These are phyloP conservation scores for Colletotrichum nymphaeae DNA, from an alignment of 2,329 filamentous ascomycete genomes.

Conservation along the genomic window DNA sequence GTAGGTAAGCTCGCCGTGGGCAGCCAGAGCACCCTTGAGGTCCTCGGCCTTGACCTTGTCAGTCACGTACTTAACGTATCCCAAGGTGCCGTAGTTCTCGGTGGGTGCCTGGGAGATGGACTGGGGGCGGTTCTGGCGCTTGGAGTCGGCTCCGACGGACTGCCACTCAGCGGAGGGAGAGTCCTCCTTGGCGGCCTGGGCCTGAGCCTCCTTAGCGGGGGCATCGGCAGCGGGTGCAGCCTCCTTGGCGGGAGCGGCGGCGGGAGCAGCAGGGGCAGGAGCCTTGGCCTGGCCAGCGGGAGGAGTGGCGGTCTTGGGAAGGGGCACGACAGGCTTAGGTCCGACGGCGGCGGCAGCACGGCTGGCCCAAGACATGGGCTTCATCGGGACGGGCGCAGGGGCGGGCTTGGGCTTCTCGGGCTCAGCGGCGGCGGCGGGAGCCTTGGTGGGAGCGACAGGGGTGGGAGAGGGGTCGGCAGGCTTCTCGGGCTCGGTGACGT, in stretches of 20 bases:
- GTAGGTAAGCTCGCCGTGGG: slow-evolving; percentile 77
- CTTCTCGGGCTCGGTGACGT: slow-evolving; percentile 69
- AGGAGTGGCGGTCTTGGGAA: slow-evolving; percentile 68
- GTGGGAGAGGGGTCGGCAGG: slow-evolving; percentile 72
- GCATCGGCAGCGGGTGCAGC: slow-evolving; percentile 53
- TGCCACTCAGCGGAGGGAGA: slow-evolving; percentile 80
- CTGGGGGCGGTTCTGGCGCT: slow-evolving; percentile 83
- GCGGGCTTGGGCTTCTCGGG: slow-evolving; percentile 56
- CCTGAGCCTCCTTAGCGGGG: slow-evolving; percentile 49
- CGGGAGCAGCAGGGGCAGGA: slow-evolving; percentile 57
- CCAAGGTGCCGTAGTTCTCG: slow-evolving; percentile 82
- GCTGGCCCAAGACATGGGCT: slow-evolving; percentile 82
- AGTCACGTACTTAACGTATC: slow-evolving; percentile 95
- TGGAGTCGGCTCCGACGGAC: slow-evolving; percentile 84
- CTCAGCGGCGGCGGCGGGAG: slow-evolving; percentile 54
- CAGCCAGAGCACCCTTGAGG: slow-evolving; percentile 76
- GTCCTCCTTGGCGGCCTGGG: slow-evolving; percentile 60
- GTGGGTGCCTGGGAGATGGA: slow-evolving; percentile 67
- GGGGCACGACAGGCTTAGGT: slow-evolving; percentile 61
- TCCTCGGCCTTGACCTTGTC: slow-evolving; percentile 85
- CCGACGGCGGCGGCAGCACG: slow-evolving; percentile 69
- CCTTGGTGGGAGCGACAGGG: slow-evolving; percentile 55
- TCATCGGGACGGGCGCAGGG: slow-evolving; percentile 62
- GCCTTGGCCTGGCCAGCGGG: slow-evolving; percentile 64
- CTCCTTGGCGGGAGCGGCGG: slow-evolving; percentile 57